Evolutionary conservation across 192 early-diverging fungal species (phyloP), one percentile per base, ranked within the genome.

Genomic region (Backusella psychrophila): DNA sequence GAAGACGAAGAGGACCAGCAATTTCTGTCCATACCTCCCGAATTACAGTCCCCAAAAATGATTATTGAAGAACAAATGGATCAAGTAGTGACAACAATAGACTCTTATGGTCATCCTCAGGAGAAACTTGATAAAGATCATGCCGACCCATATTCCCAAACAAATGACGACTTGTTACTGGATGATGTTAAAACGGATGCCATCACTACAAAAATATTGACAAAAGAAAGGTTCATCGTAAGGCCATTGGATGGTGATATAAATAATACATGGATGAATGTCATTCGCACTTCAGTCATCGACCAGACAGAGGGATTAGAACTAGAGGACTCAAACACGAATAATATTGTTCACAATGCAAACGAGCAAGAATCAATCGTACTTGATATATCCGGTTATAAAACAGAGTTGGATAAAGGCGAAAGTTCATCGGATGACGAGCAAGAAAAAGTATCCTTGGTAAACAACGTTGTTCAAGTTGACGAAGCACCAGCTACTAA

Each of bases 301-400:
- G 29, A 53, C 26, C 26, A 33, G 29, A 21, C 39, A 23, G 33
- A 72, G 26, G 38, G 19, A 72, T 21, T 35, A 9, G 44, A 74
- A 74, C 7, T 12, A 7, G 21, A 23, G 0, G 33, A 41, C 9
- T n/a, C 41, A 65, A 42, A 44, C 15, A 17, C 38, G 33, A 3
- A 15, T 36, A 21, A 80, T 75, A 69, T 77, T 49, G 14, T 81
- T n/a, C 78, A 79, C 38, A 77, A 77, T 23, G 75, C 83, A 36
- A 80, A 76, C 44, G 84, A 85, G 34, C 80, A 78, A 15, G 83
- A 86, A 42, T 81, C 76, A 9, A 81, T 85, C n/a, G 59, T 88
- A 39, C 77, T 87, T 17, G 85, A 87, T 71, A 88, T 86, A 75
- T 83, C 85, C 23, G 85, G 85, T 69, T 88, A 88, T 69, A 86